Conservation (phyloP, 192 early-diverging fungal genomes). For the Umbelopsis sp. region DNA sequence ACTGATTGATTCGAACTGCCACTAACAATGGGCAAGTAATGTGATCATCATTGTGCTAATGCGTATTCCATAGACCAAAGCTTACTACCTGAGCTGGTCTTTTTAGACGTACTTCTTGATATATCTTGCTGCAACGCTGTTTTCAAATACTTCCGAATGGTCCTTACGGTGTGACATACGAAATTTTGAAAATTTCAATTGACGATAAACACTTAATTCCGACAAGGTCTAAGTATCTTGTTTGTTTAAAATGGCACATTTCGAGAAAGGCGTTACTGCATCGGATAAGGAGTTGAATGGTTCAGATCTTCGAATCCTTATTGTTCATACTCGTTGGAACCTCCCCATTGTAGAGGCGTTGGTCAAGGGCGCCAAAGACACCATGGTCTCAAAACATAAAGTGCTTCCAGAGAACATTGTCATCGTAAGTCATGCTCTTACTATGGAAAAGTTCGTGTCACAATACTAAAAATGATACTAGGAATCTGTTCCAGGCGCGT, state of each 20-base stretch:
- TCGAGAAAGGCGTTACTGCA: slow-evolving; percentile 76
- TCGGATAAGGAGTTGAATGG: slow-evolving; percentile 62
- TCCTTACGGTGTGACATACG: too few species aligned
- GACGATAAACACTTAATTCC: neutral
- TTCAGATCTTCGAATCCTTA: slow-evolving; percentile 65
- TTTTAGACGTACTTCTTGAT: too few species aligned
- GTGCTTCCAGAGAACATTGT: slow-evolving; percentile 79
- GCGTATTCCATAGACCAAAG: too few species aligned
- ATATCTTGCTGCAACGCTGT: too few species aligned
- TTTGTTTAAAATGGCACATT: slow-evolving; percentile 29
- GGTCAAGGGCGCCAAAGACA: slow-evolving; percentile 69
- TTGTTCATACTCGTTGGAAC: slow-evolving; percentile 98
- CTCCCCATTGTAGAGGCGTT: slow-evolving; percentile 80
- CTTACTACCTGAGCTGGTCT: too few species aligned
- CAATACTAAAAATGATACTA: neutral
- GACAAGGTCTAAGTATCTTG: slow-evolving; percentile 1
- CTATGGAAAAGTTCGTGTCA: neutral
- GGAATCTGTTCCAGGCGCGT: slow-evolving; percentile 87
- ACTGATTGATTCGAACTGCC: too few species aligned
- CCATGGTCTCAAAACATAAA: slow-evolving; percentile 64
- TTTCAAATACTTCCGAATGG: too few species aligned
- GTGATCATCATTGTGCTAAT: too few species aligned
- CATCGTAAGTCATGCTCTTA: slow-evolving; percentile 42
- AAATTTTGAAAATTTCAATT: too few species aligned
- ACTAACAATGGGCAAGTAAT: too few species aligned